These are phyloP conservation scores for Buxus sempervirens DNA, from an alignment of 164 flowering plant species.

Conservation along the genomic window DNA sequence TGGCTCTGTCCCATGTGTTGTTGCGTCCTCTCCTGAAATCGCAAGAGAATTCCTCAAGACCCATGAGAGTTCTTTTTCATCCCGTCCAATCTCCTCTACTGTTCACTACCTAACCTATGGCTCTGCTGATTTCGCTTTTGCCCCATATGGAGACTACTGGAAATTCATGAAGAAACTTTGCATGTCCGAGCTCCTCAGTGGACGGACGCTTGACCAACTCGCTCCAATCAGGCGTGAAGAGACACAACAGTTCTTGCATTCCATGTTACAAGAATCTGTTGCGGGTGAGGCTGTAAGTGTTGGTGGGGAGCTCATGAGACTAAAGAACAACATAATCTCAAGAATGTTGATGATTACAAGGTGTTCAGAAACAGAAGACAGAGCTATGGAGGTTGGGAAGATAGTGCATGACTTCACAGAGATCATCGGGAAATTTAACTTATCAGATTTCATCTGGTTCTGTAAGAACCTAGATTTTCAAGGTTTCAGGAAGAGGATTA, in stretches of 20 bases:
- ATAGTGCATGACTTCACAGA: conserved; percentile 26
- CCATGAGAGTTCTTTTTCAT: conserved; percentile 31
- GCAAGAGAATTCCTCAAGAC: conserved; percentile 46
- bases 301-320: conserved; percentile 16
- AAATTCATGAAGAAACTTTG: conserved; percentile 50
- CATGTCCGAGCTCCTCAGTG: conserved; percentile 38
- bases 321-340: conserved; percentile 27
- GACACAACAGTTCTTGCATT: conserved; percentile 26
- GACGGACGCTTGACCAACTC: conserved; percentile 19
- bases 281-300: conserved; percentile 18
- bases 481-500: conserved; percentile 14
- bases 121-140: conserved; percentile 25
- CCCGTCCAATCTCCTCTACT: conserved; percentile 23
- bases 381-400: conserved; percentile 27
- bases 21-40: conserved; percentile 37
- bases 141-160: conserved; percentile 49
- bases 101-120: conserved; percentile 32
- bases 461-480: conserved; percentile 29
- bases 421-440: conserved; percentile 22
- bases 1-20: conserved; percentile 31
- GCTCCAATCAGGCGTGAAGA: too few relatives aligned
- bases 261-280: conserved; percentile 8
- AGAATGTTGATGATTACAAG: conserved; percentile 30
- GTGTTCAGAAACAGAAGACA: conserved; percentile 23
- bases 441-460: conserved; percentile 27